Base-by-base conservation (phyloP, 2,329 filamentous ascomycete species). In the Penicillium psychrosexuale region DNA sequence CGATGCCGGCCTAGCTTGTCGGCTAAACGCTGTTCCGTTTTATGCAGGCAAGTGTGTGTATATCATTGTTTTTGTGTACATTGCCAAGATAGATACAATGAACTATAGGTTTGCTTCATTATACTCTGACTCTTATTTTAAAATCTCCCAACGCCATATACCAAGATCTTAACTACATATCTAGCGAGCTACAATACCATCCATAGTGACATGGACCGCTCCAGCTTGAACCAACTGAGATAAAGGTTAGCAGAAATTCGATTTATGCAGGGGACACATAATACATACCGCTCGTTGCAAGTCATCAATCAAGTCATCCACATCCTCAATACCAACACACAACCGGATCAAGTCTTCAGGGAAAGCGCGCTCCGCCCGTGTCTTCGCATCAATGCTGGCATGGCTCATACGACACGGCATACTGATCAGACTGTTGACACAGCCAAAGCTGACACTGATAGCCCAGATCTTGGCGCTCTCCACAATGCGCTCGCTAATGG, bases 331-430 rank as follows among this genome's bases (percentile, higher is more conserved):
- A 43, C 94, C 94, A 42, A 99, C 91, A 69, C 94, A 99, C 52
- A 99, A 76, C 53, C 94, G 84, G 66, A 99, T 97, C 57, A 99
- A 88, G 72, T 99, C 94, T 76, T 99, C 94, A 11, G 94, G 94
- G 86, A 99, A 89, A 61, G 93, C 87, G 61, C 92, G 84, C 77
- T 96, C 91, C 66, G 85, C 81, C 64, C 94, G 82, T 49, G 92
- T 97, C 79, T 96, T 96, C 56, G 91, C 90, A 70, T 97, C 94
- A 69, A 99, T 99, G 71, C 91, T 96, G 37, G 94, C 94, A 75
- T 99, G 94, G 76, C 93, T 97, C 95, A 99, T 99, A 68, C 93
- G 91, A 77, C 94, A 99, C 8, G 94, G 93, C 93, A 99, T 97
- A 78, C 92, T 97, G 75, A 99, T 99, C 72, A 99, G 79, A 71